phyloP scores from a whole-genome alignment of 1,284 basidiomycete genomes.

The Pterula multifida region DNA sequence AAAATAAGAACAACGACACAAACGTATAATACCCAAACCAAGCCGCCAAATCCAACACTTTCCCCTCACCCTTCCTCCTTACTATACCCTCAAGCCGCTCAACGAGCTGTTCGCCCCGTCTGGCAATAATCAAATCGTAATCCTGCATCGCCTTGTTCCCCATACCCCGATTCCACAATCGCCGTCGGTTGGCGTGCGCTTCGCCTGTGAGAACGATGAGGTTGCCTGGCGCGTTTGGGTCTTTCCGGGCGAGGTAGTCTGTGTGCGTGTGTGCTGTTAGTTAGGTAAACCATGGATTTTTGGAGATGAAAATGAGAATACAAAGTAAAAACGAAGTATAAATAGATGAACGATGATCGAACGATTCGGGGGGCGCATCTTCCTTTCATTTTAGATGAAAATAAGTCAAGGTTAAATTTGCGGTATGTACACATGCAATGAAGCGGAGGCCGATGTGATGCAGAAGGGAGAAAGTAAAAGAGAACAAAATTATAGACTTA shows the following conservation, averaged over 20 bases:
- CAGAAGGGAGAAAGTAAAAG: not conserved
- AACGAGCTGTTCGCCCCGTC: constrained; percentile 26
- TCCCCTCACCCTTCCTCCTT: too few relatives aligned
- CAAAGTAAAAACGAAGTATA: not conserved
- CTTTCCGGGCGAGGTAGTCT: constrained; percentile 20
- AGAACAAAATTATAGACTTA: constrained; percentile 21
- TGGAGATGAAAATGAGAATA: not conserved
- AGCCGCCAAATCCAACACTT: constrained; percentile 24
- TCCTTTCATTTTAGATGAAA: too few relatives aligned
- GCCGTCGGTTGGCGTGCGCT: constrained; percentile 34
- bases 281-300: constrained; percentile 15
- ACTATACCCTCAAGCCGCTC: constrained; percentile 22
- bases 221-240: constrained; percentile 16
- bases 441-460: too few relatives aligned
- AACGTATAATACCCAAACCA: constrained; percentile 44
- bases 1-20: constrained; percentile 11
- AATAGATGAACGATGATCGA: too few relatives aligned
- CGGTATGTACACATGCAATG: not conserved
- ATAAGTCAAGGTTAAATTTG: not conserved
- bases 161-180: constrained; percentile 42
- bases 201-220: constrained; percentile 16
- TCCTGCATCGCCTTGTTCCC: constrained; percentile 34
- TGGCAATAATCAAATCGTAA: constrained; percentile 33
- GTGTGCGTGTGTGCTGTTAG: constrained; percentile 13
- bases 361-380: too few relatives aligned